Percentiles rank a stretch among this genome's conserved stretches.
Evolutionary conservation across 75 land plant species (phyloP).

Genomic region (Chamaecyparis obtusa): DNA sequence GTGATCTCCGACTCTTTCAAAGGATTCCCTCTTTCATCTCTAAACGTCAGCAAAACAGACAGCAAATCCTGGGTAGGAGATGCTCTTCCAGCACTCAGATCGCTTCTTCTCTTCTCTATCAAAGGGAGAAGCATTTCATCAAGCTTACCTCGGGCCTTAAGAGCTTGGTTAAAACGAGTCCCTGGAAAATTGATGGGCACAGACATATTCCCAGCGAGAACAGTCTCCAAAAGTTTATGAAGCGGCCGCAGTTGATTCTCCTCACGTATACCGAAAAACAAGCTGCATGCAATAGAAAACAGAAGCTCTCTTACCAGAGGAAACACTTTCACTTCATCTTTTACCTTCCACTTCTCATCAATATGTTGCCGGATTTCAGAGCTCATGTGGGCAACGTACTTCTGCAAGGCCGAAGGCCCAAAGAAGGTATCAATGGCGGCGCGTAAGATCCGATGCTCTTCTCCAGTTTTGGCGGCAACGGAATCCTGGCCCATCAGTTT

Average conservation of each 20-base stretch:
- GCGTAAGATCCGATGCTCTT: neutral
- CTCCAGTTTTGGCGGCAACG: conserved; percentile 1
- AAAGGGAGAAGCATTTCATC: neutral
- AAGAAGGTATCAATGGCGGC: conserved; percentile 18
- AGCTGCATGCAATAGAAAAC: conserved; percentile 18
- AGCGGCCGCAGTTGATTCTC: neutral
- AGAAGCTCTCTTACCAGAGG: conserved; percentile 19
- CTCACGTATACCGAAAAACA: conserved; percentile 11
- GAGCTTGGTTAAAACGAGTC: conserved; percentile 15
- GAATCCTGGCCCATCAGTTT: neutral
- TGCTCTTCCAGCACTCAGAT: conserved; percentile 14
- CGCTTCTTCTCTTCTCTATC: conserved; percentile 20
- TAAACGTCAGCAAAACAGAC: conserved; percentile 28
- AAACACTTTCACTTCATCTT: neutral
- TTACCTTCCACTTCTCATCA: neutral
- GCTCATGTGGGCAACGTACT: neutral
- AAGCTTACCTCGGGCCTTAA: conserved; percentile 1
- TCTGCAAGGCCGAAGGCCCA: conserved; percentile 18
- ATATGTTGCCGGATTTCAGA: neutral
- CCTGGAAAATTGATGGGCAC: conserved; percentile 38
- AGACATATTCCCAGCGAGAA: conserved; percentile 13
- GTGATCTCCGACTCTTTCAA: conserved; percentile 39
- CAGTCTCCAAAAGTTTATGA: neutral
- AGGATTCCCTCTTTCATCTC: conserved; percentile 36
- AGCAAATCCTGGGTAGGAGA: conserved; percentile 27